Base-by-base conservation (phyloP, 164 flowering plant species). In the Chimonanthus praecox region DNA sequence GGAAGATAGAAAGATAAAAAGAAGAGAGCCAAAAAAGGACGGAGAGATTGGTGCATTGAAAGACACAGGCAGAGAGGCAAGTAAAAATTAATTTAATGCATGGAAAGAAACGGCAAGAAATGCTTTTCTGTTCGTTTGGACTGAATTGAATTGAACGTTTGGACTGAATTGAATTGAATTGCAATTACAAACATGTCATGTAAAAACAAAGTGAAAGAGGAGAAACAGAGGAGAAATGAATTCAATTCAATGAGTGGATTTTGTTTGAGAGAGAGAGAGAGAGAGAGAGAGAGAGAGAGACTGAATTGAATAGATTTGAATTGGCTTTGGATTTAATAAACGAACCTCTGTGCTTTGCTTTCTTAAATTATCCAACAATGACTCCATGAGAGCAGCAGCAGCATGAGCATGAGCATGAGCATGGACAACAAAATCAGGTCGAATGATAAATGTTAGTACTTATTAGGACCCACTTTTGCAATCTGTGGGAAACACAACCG, bases 201-300 rank as follows among this genome's bases (percentile, higher is more conserved):
- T 2, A 7, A 7, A 13, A 13, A 13, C 58, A 13, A 1, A 33
- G 64, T 20, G 4, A 7, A 33, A 20, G 64, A 16, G n/a, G 64
- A 33, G 64, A 15, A 62, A 62, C 5, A 18, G 21, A 62, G 64
- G 7, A 7, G 21, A 18, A 0, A 62, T 16, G 7, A 6, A 33
- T 20, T 11, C 64, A 33, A 62, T 5, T 62, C 21, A 3, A 16
- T 62, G 21, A 33, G 6, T 62, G 64, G 64, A 18, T 15, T 62
- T 20, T 20, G 64, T 62, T 20, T 50, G 67, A 47, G 65, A 47
- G 16, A 64, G 44, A 65, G 70, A 49, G 58, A 46, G 71, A 47
- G 67, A 68, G 5, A 15, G 54, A 33, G 33, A 20, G 21, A 20
- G 21, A 20, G 21, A 20, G 21, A 20, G 21, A 20, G 21, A 20